phyloP scores from a whole-genome alignment of 805 yeast genomes.

The Candida glaebosa region DNA sequence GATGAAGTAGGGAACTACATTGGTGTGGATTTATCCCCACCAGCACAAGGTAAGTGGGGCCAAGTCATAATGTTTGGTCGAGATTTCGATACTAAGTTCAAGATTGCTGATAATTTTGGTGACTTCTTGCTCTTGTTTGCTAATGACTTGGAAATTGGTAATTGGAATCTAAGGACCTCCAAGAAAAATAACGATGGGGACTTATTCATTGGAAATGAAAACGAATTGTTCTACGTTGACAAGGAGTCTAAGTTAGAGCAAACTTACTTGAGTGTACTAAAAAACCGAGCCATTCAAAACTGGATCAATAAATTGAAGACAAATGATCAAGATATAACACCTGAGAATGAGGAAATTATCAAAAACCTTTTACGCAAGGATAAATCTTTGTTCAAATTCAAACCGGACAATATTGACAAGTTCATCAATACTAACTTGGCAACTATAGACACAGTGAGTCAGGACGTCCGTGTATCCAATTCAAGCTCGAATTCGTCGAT shows the following conservation, averaged over 20 bases:
- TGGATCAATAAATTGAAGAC: slow-evolving; percentile 29
- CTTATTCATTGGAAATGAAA: slow-evolving; percentile 65
- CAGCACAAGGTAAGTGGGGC: slow-evolving; percentile 65
- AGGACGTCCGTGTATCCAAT: background rate
- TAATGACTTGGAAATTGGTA: slow-evolving; percentile 82
- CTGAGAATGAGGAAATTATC: background rate
- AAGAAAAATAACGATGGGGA: slow-evolving; percentile 48
- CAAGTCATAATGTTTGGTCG: slow-evolving; percentile 93
- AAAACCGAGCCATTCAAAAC: slow-evolving; percentile 25
- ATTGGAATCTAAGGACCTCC: slow-evolving; percentile 64
- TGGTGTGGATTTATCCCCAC: slow-evolving; percentile 74
- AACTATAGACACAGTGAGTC: slow-evolving; percentile 17
- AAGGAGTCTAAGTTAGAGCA: slow-evolving; percentile 45
- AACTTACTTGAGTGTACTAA: slow-evolving; percentile 40
- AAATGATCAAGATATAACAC: background rate
- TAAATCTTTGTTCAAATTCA: slow-evolving; percentile 18
- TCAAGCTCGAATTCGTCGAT: slow-evolving; percentile 4
- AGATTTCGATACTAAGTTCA: slow-evolving; percentile 87
- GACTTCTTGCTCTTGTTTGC: slow-evolving; percentile 80
- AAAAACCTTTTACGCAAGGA: slow-evolving; percentile 7
- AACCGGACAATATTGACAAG: slow-evolving; percentile 25
- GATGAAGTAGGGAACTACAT: slow-evolving; percentile 90
- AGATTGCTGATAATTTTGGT: slow-evolving; percentile 84
- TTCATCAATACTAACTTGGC: slow-evolving; percentile 29
- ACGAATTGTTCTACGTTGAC: slow-evolving; percentile 69